Evolutionary conservation across 192 early-diverging fungal species (phyloP).

Genomic region (Phlyctochytrium arcticum): DNA sequence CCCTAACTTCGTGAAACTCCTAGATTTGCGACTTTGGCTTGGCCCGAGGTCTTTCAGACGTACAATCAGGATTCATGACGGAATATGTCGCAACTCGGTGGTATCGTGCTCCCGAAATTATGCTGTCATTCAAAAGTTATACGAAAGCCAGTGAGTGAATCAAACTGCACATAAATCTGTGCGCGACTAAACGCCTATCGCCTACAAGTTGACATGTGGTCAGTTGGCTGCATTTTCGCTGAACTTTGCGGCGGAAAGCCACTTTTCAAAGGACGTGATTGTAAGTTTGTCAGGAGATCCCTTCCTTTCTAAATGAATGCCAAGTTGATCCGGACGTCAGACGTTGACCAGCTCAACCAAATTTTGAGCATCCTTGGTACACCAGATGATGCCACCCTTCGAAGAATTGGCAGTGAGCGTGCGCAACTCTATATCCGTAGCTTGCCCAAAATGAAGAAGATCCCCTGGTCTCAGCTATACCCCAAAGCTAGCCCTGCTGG

Average conservation of each 20-base stretch:
- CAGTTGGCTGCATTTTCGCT: conserved; percentile 98
- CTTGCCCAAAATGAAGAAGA: conserved; percentile 81
- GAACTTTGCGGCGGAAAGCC: conserved; percentile 91
- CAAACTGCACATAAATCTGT: neutral
- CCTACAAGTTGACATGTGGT: conserved; percentile 83
- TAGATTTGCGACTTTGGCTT: conserved; percentile 99
- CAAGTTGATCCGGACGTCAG: conserved; percentile 20
- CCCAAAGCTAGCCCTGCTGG: conserved; percentile 71
- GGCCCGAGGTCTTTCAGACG: conserved; percentile 84
- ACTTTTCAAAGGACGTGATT: conserved; percentile 95
- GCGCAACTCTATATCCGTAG: conserved; percentile 94
- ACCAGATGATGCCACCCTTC: conserved; percentile 79
- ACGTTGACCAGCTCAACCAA: conserved; percentile 98
- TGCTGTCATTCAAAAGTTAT: conserved; percentile 96
- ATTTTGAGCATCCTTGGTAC: conserved; percentile 93
- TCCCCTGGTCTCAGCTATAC: conserved; percentile 84
- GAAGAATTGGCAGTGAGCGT: conserved; percentile 87
- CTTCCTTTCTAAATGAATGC: neutral
- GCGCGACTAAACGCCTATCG: neutral
- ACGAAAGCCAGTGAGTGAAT: conserved; percentile 79
- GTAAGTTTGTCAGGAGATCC: conserved; percentile 24
- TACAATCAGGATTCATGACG: conserved; percentile 92
- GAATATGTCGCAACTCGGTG: conserved; percentile 99
- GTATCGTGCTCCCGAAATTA: conserved; percentile 98
- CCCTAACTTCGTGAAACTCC: neutral